Conservation (phyloP, 1,284 basidiomycete genomes). For the Boletus sp. region DNA sequence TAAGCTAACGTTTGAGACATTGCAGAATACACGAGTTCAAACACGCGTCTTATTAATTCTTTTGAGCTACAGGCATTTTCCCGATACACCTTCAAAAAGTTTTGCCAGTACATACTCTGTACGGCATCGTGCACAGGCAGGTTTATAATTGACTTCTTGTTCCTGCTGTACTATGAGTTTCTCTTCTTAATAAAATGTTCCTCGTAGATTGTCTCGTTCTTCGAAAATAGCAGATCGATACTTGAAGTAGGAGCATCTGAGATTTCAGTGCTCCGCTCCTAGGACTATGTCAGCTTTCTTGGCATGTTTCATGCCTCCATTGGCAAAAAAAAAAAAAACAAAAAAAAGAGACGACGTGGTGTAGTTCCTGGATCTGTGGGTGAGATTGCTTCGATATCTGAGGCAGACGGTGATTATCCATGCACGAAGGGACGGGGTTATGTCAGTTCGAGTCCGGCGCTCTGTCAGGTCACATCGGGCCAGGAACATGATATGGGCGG, state of each 20-base stretch:
- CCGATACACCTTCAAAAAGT: constrained; percentile 30
- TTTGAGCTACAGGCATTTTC: constrained; percentile 32
- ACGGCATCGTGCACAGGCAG: constrained; percentile 34
- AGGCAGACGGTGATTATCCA: neutral
- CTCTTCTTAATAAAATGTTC: constrained; percentile 28
- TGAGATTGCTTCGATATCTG: constrained; percentile 10
- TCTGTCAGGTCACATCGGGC: too few relatives aligned
- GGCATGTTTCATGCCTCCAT: neutral
- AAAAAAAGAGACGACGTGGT: neutral
- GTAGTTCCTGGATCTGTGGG: constrained; percentile 2
- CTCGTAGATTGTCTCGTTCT: constrained; percentile 31
- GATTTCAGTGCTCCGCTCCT: constrained; percentile 6
- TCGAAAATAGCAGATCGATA: constrained; percentile 20
- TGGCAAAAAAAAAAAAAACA: neutral
- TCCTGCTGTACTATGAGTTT: constrained; percentile 30
- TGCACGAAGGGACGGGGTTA: neutral
- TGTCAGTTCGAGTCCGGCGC: neutral
- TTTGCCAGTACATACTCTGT: constrained; percentile 33
- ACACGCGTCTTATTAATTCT: constrained; percentile 29
- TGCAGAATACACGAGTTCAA: constrained; percentile 27
- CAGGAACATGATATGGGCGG: too few relatives aligned
- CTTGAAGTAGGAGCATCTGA: constrained; percentile 18
- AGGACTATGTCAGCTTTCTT: neutral
- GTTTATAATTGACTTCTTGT: constrained; percentile 29
- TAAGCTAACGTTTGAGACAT: constrained; percentile 29